phyloP scores from a whole-genome alignment of 768 basidiomycete genomes.

The Gloeopeniophorella convolvens region DNA sequence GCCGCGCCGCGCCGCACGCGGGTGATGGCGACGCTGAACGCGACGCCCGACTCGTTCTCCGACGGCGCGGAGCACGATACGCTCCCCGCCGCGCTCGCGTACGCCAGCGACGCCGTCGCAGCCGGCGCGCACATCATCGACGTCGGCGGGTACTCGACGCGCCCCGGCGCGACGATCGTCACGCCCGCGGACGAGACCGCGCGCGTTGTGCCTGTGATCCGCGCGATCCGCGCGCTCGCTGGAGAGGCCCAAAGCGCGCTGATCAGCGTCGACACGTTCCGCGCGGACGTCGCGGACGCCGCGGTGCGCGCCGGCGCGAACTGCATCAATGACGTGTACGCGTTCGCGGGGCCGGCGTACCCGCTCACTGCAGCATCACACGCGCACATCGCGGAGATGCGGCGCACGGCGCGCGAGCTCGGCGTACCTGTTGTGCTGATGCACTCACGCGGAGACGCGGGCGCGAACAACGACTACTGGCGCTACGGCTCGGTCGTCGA shows the following conservation, averaged over 20 bases:
- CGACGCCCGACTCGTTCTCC: conserved; percentile 94
- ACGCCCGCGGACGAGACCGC: conserved; percentile 59
- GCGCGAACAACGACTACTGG: conserved; percentile 60
- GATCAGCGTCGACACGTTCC: conserved; percentile 86
- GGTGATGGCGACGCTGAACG: conserved; percentile 90
- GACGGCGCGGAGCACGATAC: conserved; percentile 64
- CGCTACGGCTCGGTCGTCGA: conserved; percentile 45
- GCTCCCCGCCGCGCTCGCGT: conserved; percentile 46
- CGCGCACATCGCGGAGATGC: conserved; percentile 52
- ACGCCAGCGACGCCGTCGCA: conserved; percentile 40
- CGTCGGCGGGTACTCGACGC: conserved; percentile 90
- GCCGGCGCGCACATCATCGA: conserved; percentile 77
- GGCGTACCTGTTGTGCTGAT: conserved; percentile 83
- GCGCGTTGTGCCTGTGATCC: conserved; percentile 68
- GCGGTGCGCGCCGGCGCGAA: conserved; percentile 80
- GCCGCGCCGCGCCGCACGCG: conserved; percentile 39
- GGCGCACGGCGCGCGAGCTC: conserved; percentile 50
- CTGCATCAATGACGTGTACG: conserved; percentile 90
- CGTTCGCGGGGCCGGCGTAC: conserved; percentile 59
- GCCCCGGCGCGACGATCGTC: conserved; percentile 70
- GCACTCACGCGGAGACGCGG: conserved; percentile 89
- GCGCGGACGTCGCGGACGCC: conserved; percentile 68
- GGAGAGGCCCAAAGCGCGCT: conserved; percentile 30
- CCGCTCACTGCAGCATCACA: conserved; percentile 30
- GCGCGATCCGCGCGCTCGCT: conserved; percentile 41